Base-by-base conservation (phyloP, 129 eudicot species). In the Lactuca sativa region DNA sequence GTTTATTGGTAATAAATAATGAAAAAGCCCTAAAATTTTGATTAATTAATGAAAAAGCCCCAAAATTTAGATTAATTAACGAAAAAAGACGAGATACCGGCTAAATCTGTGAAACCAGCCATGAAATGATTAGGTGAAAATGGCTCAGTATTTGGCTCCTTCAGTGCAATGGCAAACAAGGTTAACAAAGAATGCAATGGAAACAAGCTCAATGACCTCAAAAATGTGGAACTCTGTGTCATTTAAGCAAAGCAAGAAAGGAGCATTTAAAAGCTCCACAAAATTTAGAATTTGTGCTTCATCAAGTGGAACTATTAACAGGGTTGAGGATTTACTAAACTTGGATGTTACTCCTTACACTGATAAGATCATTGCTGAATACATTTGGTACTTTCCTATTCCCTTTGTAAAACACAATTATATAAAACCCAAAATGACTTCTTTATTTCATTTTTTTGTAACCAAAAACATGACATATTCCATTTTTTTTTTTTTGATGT, bases 131-230 rank as follows among this genome's bases (percentile, higher is more conserved):
- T 57, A 77, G 83, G 83, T 60, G 51, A 84, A 74, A 77, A 95
- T 95, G 99, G 99, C 99, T 9, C 93, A 87, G 67, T 87, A 87
- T 70, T 82, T 90, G 82, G 97, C 97, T 80, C 99, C 99, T 33
- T 85, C 93, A 9, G 90, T 81, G 77, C 97, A 95, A 90, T 90
- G 92, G 95, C 90, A 90, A 78, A 90, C 79, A 90, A 82, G 83
- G 64, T 47, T 67, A 59, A 36, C 88, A 67, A 93, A 78, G 65
- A 81, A 61, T 71, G 74, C 88, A 16, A 77, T 58, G 62, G 80
- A 78, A 56, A 66, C 86, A 53, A 83, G 81, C 52, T 82, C 86
- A 9, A 16, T 95, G 89, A 72, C 82, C 6, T 64, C 90, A 67
- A 95, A 85, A 71, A 87, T 82, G 83, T 82, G 82, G 86, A 82